Conservation (phyloP, 805 yeast genomes). For the Dipodascus albidus region DNA sequence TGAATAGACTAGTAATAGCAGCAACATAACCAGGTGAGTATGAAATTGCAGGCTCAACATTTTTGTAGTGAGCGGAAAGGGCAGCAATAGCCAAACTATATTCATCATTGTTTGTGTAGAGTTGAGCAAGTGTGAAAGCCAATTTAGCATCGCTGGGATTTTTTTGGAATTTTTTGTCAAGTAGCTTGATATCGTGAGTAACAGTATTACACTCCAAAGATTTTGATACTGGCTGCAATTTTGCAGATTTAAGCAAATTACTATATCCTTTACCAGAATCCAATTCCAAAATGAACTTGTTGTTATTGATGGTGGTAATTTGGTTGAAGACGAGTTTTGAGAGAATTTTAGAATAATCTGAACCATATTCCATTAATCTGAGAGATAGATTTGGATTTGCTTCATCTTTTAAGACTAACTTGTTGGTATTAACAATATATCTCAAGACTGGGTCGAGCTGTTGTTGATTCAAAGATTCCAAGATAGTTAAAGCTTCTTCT, state of each 20-base stretch:
- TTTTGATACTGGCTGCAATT: neutral
- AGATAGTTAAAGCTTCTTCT: constrained; percentile 29
- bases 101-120: constrained; percentile 15
- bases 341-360: neutral
- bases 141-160: constrained; percentile 20
- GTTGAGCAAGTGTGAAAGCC: constrained; percentile 22
- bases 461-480: constrained; percentile 25
- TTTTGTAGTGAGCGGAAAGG: constrained; percentile 2
- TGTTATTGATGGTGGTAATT: constrained; percentile 9
- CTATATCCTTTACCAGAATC: neutral
- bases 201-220: neutral
- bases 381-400: constrained; percentile 12
- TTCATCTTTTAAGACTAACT: constrained; percentile 5
- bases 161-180: constrained; percentile 17
- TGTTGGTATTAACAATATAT: constrained; percentile 12
- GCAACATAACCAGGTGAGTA: constrained; percentile 39
- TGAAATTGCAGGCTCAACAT: constrained; percentile 1
- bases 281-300: constrained; percentile 4
- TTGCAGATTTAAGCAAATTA: neutral
- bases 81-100: constrained; percentile 3
- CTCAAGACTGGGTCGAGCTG: constrained; percentile 8
- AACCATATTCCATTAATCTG: constrained; percentile 9
- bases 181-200: constrained; percentile 13
- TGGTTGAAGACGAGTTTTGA: constrained; percentile 1
- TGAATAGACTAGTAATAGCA: constrained; percentile 39